Percentiles rank a stretch among this genome's conserved stretches.
phyloP scores from a whole-genome alignment of 2,329 filamentous ascomycete species.

The Ilyonectria sp. region DNA sequence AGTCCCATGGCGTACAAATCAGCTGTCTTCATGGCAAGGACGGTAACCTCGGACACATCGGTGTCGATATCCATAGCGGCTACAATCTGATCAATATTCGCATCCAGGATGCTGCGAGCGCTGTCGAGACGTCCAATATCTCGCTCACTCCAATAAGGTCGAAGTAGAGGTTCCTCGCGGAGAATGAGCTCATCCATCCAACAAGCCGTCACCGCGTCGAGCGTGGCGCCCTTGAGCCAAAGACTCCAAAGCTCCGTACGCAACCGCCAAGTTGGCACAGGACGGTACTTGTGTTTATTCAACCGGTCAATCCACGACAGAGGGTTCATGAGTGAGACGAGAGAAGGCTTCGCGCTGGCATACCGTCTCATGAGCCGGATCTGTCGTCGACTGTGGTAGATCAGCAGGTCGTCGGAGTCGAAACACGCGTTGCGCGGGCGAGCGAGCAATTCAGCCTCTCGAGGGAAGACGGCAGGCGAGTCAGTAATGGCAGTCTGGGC shows the following conservation, averaged over 20 bases:
- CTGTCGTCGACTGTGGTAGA: slow-evolving; percentile 27
- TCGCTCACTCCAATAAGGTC: slow-evolving; percentile 27
- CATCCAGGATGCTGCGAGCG: slow-evolving; percentile 23
- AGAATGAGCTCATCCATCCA: slow-evolving; percentile 36
- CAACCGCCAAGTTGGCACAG: slow-evolving; percentile 31
- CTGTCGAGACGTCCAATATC: slow-evolving; percentile 21
- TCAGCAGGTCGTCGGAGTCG: slow-evolving; percentile 31
- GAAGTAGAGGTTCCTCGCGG: slow-evolving; percentile 29
- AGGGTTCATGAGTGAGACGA: background rate
- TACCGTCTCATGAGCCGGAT: slow-evolving; percentile 21
- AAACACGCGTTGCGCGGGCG: slow-evolving; percentile 31
- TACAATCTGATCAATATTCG: slow-evolving; percentile 35
- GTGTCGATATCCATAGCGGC: slow-evolving; percentile 38
- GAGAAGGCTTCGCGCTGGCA: background rate
- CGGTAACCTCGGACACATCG: slow-evolving; percentile 35
- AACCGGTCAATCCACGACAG: slow-evolving; percentile 4
- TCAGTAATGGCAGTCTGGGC: slow-evolving; percentile 31
- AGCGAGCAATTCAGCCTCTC: slow-evolving; percentile 14
- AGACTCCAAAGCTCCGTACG: slow-evolving; percentile 35
- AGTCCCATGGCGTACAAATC: slow-evolving; percentile 42
- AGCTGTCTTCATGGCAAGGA: slow-evolving; percentile 35
- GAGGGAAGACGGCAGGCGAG: slow-evolving; percentile 18
- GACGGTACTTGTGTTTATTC: slow-evolving; percentile 25
- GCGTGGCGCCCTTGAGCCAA: slow-evolving; percentile 19
- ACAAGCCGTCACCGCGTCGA: slow-evolving; percentile 31